Evolutionary conservation across 1,139 yeast genomes (phyloP).

Genomic region (Saccharomyces hybrid): DNA sequence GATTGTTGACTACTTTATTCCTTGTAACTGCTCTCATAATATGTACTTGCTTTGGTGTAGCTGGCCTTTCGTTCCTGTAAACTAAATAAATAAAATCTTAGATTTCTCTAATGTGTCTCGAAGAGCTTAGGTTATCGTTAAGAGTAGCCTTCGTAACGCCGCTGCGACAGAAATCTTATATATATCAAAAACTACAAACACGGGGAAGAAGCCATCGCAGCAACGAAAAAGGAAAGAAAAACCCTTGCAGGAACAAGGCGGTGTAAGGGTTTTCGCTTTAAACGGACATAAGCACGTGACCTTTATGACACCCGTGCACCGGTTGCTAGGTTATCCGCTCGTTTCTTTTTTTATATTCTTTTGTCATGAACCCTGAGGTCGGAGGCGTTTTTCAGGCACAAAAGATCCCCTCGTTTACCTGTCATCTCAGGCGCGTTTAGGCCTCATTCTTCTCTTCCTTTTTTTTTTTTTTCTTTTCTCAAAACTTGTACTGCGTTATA

Average conservation of each 20-base stretch:
- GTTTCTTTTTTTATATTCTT: not conserved
- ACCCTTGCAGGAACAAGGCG: not conserved
- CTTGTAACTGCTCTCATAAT: conserved; percentile 34
- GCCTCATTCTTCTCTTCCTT: not conserved
- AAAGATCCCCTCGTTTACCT: not conserved
- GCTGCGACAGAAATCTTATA: not conserved
- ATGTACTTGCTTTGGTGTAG: not conserved
- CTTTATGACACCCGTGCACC: not conserved
- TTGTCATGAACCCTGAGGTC: not conserved
- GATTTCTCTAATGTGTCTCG: not conserved
- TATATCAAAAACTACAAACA: not conserved
- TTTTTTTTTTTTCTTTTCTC: not conserved
- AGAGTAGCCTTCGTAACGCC: not conserved
- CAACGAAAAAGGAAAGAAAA: not conserved
- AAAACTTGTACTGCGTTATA: not conserved
- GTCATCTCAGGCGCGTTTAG: not conserved
- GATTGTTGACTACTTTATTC: conserved; percentile 33
- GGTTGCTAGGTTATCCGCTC: not conserved
- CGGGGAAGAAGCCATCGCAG: not conserved
- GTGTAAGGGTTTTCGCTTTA: not conserved
- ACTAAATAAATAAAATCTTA: too few species aligned
- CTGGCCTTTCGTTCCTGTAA: not conserved
- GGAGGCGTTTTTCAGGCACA: not conserved
- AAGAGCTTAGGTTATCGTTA: not conserved
- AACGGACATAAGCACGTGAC: not conserved